These are phyloP conservation scores for Fusarium torulosum DNA, from an alignment of 2,329 filamentous ascomycete genomes.

Conservation along the genomic window DNA sequence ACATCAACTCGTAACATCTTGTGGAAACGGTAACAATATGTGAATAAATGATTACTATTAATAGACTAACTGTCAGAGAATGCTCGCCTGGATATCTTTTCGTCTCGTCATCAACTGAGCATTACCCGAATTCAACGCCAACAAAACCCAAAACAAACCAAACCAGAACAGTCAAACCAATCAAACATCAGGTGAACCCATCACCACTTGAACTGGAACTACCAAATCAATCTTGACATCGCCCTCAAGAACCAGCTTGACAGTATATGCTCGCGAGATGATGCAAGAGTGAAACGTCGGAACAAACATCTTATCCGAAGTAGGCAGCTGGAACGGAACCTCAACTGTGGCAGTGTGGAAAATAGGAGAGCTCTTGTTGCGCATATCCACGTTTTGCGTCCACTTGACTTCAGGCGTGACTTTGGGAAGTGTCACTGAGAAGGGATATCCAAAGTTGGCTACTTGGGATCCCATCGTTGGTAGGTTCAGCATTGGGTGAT, in stretches of 20 bases:
- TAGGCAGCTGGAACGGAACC: constrained; percentile 27
- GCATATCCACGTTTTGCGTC: constrained; percentile 37
- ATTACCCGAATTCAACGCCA: constrained; percentile 3
- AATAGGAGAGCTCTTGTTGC: constrained; percentile 23
- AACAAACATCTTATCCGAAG: constrained; percentile 35
- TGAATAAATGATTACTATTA: constrained; percentile 31
- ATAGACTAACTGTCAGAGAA: constrained; percentile 19
- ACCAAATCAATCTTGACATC: constrained; percentile 39
- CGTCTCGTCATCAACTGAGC: constrained; percentile 19
- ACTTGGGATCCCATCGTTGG: constrained; percentile 34
- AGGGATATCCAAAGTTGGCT: constrained; percentile 35
- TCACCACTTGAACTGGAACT: constrained; percentile 35
- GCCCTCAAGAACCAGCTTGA: constrained; percentile 30
- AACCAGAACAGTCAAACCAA: too few species aligned
- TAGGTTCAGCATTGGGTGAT: constrained; percentile 28
- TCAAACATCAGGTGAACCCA: constrained; percentile 27
- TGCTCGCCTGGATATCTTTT: constrained; percentile 38
- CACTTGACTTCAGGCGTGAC: constrained; percentile 10
- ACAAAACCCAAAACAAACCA: too few species aligned
- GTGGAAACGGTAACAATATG: background rate
- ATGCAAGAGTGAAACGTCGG: constrained; percentile 37
- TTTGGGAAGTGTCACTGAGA: constrained; percentile 17
- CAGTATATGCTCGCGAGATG: constrained; percentile 28
- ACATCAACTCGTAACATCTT: too few species aligned
- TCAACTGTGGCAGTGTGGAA: constrained; percentile 39